A percentile compares a stretch with the other conserved stretches of the same genome.
Conservation (phyloP, 495 filamentous ascomycete species). For the Haplographium delicatum region DNA sequence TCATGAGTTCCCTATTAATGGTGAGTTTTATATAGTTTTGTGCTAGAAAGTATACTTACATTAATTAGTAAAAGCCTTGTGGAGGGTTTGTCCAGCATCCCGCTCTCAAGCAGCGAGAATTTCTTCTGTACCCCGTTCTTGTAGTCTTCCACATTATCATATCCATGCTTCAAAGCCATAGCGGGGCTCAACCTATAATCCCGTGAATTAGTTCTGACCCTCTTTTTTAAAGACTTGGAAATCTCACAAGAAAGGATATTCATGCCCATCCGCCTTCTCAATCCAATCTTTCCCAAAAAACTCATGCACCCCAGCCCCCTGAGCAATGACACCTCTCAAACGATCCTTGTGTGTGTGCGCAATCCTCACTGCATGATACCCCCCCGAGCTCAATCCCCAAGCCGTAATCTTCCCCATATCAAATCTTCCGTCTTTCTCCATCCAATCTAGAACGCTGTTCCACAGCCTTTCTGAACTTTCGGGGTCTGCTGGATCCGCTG, state of each 20-base stretch:
- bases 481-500: slow-evolving; percentile 52
- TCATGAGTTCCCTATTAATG: slow-evolving; percentile 49
- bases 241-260: slow-evolving; percentile 69
- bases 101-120: slow-evolving; percentile 69
- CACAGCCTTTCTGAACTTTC: slow-evolving; percentile 51
- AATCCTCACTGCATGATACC: slow-evolving; percentile 70
- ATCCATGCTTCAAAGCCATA: slow-evolving; percentile 69
- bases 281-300: slow-evolving; percentile 66
- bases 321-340: slow-evolving; percentile 58
- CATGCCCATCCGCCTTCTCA: slow-evolving; percentile 60
- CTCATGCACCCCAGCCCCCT: slow-evolving; percentile 69
- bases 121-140: slow-evolving; percentile 55
- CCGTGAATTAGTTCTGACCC: background rate
- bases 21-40: slow-evolving; percentile 18
- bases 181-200: slow-evolving; percentile 50
- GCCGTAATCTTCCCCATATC: slow-evolving; percentile 57
- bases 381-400: slow-evolving; percentile 72
- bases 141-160: slow-evolving; percentile 52
- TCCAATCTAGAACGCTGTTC: slow-evolving; percentile 62
- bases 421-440: slow-evolving; percentile 50
- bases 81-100: slow-evolving; percentile 58
- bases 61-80: slow-evolving; percentile 64
- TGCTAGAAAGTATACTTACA: slow-evolving; percentile 32
- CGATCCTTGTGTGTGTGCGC: slow-evolving; percentile 62
- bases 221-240: background rate